phyloP scores from a whole-genome alignment of 108 stramenopile genomes.

The Conticribra guillardii region DNA sequence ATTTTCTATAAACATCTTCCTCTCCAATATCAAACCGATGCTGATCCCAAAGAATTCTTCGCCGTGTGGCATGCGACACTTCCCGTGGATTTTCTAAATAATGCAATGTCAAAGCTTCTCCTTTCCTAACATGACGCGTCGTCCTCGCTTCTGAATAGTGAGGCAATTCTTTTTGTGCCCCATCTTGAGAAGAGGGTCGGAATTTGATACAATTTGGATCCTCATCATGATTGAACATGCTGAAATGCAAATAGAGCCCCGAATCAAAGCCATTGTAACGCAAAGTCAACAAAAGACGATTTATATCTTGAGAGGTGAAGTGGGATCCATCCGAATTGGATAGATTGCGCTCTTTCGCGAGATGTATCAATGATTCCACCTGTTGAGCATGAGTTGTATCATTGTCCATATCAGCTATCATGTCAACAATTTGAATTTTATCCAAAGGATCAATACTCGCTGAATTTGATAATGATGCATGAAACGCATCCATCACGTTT shows the following conservation, averaged over 20 bases:
- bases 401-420: constrained; percentile 49
- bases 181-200: constrained; percentile 34
- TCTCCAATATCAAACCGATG: constrained; percentile 86
- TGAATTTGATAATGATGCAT: no score
- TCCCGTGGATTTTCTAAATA: constrained; percentile 72
- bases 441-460: constrained; percentile 38
- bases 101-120: constrained; percentile 76
- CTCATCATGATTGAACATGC: constrained; percentile 82
- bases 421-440: constrained; percentile 56
- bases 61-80: constrained; percentile 68
- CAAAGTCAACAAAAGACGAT: constrained; percentile 65
- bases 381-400: constrained; percentile 26
- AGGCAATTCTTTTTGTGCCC: background rate
- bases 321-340: constrained; percentile 49
- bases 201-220: constrained; percentile 86
- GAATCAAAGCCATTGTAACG: constrained; percentile 86
- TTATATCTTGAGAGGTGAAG: constrained; percentile 50
- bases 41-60: constrained; percentile 77
- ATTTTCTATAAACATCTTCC: constrained; percentile 18
- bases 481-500: constrained; percentile 50
- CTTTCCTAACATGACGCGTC: constrained; percentile 60
- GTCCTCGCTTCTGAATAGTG: constrained; percentile 82
- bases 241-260: constrained; percentile 75
- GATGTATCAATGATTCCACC: constrained; percentile 40
- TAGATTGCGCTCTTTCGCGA: constrained; percentile 41